These are phyloP conservation scores for Septoria linicola DNA, from an alignment of 2,329 filamentous ascomycete species.

Conservation along the genomic window DNA sequence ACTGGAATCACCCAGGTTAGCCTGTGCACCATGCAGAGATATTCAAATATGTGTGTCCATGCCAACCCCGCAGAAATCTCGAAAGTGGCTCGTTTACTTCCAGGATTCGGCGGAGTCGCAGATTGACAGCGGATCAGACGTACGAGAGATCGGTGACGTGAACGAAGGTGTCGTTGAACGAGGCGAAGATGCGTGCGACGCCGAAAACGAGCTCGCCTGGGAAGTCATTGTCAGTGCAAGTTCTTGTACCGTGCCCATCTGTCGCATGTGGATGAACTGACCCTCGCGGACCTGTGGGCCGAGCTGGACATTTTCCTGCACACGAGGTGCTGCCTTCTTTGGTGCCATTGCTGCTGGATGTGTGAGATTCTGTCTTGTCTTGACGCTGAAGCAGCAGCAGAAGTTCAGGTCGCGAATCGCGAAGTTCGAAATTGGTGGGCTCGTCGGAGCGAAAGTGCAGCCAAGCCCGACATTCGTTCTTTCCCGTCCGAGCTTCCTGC, in stretches of 20 bases:
- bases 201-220: constrained; percentile 94
- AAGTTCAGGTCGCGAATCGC: background rate
- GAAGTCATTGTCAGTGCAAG: constrained; percentile 27
- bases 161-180: constrained; percentile 66
- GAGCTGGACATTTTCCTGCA: constrained; percentile 95
- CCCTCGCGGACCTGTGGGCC: constrained; percentile 96
- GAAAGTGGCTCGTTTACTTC: constrained; percentile 13
- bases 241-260: no score
- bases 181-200: constrained; percentile 96
- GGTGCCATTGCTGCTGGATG: constrained; percentile 71
- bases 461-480: constrained; percentile 26
- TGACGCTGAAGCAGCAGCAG: constrained; percentile 21
- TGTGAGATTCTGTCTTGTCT: constrained; percentile 29
- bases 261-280: constrained; percentile 50
- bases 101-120: background rate
- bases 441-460: constrained; percentile 12
- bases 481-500: background rate
- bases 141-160: constrained; percentile 94
- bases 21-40: constrained; percentile 43
- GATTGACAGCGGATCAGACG: constrained; percentile 28
- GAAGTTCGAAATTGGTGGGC: constrained; percentile 16
- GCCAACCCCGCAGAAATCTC: constrained; percentile 14
- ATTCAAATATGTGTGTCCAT: constrained; percentile 30
- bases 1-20: constrained; percentile 74
- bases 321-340: constrained; percentile 81